phyloP scores from a whole-genome alignment of 164 flowering plant species.

The Akebia trifoliata region DNA sequence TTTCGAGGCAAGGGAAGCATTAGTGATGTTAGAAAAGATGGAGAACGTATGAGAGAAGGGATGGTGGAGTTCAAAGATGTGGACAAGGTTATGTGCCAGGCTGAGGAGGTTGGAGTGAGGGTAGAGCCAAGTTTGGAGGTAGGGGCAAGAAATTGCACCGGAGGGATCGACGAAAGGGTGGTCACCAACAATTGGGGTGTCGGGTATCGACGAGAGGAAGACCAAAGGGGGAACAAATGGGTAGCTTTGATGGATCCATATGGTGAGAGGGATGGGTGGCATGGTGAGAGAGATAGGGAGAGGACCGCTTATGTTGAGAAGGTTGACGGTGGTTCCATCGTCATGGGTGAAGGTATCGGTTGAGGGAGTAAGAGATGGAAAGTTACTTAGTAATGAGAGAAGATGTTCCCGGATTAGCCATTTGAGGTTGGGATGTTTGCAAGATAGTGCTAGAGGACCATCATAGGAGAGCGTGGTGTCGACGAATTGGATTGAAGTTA shows the following conservation, averaged over 20 bases:
- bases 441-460: constrained; percentile 35
- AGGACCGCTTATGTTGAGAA: constrained; percentile 33
- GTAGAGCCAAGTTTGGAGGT: constrained; percentile 37
- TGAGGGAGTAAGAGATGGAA: constrained; percentile 34
- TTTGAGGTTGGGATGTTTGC: constrained; percentile 42
- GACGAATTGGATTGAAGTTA: constrained; percentile 27
- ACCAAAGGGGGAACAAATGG: constrained; percentile 46
- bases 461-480: constrained; percentile 27
- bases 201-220: constrained; percentile 17
- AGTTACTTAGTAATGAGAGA: constrained; percentile 34
- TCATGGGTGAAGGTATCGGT: constrained; percentile 38
- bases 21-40: background rate
- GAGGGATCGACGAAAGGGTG: constrained; percentile 51
- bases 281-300: constrained; percentile 23
- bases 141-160: constrained; percentile 30
- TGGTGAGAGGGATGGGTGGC: constrained; percentile 29
- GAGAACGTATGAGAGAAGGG: constrained; percentile 21
- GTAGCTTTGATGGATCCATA: constrained; percentile 59
- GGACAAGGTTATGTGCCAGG: constrained; percentile 33
- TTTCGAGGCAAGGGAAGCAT: constrained; percentile 33
- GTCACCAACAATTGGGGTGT: constrained; percentile 14
- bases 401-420: constrained; percentile 47
- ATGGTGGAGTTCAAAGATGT: constrained; percentile 33
- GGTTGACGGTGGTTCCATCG: constrained; percentile 43
- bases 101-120: constrained; percentile 32